A percentile compares a stretch with the other conserved stretches of the same genome.
These are phyloP conservation scores for Silene conica DNA, from an alignment of 148 eudicot species.

Conservation along the genomic window DNA sequence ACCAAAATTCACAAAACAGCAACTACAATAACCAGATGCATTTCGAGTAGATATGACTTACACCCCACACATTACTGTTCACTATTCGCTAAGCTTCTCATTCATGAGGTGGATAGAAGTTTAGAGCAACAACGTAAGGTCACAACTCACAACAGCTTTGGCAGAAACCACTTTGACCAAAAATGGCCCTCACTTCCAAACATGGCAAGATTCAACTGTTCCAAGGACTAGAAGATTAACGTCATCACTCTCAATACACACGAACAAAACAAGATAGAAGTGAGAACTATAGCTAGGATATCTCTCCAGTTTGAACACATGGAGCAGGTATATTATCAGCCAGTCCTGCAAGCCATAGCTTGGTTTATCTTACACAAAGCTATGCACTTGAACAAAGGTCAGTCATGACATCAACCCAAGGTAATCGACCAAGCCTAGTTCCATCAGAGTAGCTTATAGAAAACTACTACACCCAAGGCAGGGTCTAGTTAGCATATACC, in stretches of 20 bases:
- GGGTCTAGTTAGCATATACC: not conserved
- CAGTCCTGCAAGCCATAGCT: not conserved
- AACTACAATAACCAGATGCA: not conserved
- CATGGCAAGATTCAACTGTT: slow-evolving; percentile 7
- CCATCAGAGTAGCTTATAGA: not conserved
- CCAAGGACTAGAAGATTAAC: not conserved
- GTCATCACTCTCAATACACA: not conserved
- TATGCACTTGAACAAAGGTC: not conserved
- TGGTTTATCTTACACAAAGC: not conserved
- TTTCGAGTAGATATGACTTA: not conserved
- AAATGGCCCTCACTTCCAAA: not conserved
- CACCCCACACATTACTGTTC: not conserved
- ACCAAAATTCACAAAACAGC: not conserved
- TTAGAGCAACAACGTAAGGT: not conserved
- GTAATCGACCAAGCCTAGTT: not conserved
- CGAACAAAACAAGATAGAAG: slow-evolving; percentile 5
- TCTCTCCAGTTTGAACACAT: not conserved
- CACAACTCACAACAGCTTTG: not conserved
- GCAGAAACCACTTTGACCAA: slow-evolving; percentile 2
- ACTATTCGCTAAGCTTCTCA: not conserved
- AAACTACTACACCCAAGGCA: not conserved
- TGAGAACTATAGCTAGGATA: not conserved
- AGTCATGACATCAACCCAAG: not conserved
- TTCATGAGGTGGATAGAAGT: not conserved
- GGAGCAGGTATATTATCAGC: not conserved